Base-by-base conservation (phyloP, 257 asterid genomes). In the Solanum ossicruentum region DNA sequence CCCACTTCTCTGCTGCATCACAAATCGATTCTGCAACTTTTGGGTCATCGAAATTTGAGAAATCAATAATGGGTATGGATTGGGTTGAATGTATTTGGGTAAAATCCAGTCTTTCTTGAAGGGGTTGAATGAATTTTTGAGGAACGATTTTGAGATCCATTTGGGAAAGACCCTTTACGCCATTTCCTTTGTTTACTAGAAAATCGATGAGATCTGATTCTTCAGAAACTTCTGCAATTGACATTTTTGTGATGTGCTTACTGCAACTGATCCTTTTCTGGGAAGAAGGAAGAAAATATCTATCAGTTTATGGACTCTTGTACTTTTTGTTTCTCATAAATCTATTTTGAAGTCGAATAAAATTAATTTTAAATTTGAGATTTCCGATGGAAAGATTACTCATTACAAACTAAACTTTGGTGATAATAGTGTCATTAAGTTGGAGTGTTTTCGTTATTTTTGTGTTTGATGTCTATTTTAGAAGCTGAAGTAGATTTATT, bases 31-130 rank as follows among this genome's bases (percentile, higher is more conserved):
- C 80, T 4, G 84, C 84, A 8, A 85, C 89, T 57, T 57, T 66
- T 7, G 89, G 88, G 43, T 91, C 91, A 72, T 87, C 82, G 57
- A 85, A 88, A 55, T 87, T 32, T 15, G 75, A 67, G 13, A 89
- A 85, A 86, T 92, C 93, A 85, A 92, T 87, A 2, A 86, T 43
- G 66, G 95, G 94, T 75, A 92, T 85, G 6, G 93, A 85, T 45
- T 92, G 67, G 9, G 88, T 81, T 3, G 47, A 17, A 0, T 85
- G 7, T 2, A 91, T 20, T 66, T 45, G 87, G 77, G 82, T 84
- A 3, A 73, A 66, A 83, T 88, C 15, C 6, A 91, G 83, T 85
- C 92, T 87, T 84, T 86, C 86, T 51, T 86, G 60, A 21, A 73
- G 90, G 51, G 94, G 89, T 52, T 84, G 90, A 75, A 92, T 89